These are phyloP conservation scores for Colletotrichum acutatum DNA, from an alignment of 2,329 filamentous ascomycete species.

Conservation along the genomic window DNA sequence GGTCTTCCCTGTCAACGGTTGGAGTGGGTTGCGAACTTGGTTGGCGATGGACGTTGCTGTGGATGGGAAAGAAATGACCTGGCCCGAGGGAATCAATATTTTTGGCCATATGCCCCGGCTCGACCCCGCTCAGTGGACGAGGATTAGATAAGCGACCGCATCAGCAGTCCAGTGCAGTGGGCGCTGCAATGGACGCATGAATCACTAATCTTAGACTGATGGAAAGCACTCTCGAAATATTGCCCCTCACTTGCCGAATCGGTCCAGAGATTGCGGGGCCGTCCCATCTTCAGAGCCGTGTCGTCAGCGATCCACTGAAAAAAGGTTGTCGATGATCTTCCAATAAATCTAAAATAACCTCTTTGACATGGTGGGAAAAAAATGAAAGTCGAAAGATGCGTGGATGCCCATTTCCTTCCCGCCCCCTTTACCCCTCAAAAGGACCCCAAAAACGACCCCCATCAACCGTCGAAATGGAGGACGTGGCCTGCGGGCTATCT, in stretches of 20 bases:
- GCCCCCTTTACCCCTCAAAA: background rate
- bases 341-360: slow-evolving; percentile 34
- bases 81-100: slow-evolving; percentile 30
- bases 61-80: slow-evolving; percentile 31
- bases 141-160: slow-evolving; percentile 34
- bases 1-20: background rate
- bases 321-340: slow-evolving; percentile 30
- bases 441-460: background rate
- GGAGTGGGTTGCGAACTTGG: background rate
- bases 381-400: slow-evolving; percentile 18
- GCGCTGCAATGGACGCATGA: slow-evolving; percentile 13
- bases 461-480: background rate
- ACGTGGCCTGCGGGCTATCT: slow-evolving; percentile 1
- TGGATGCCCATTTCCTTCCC: slow-evolving; percentile 15
- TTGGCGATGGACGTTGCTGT: slow-evolving; percentile 26
- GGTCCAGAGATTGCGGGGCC: slow-evolving; percentile 5
- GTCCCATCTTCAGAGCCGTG: background rate
- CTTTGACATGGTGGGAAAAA: slow-evolving; percentile 19
- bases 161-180: background rate
- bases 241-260: slow-evolving; percentile 28
- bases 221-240: slow-evolving; percentile 18
- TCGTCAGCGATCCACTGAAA: slow-evolving; percentile 31
- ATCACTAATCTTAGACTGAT: slow-evolving; percentile 29
- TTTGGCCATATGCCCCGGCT: slow-evolving; percentile 18
- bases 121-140: slow-evolving; percentile 13